phyloP scores from a whole-genome alignment of 495 filamentous ascomycete genomes.

The Hypomontagnella submonticulosa region DNA sequence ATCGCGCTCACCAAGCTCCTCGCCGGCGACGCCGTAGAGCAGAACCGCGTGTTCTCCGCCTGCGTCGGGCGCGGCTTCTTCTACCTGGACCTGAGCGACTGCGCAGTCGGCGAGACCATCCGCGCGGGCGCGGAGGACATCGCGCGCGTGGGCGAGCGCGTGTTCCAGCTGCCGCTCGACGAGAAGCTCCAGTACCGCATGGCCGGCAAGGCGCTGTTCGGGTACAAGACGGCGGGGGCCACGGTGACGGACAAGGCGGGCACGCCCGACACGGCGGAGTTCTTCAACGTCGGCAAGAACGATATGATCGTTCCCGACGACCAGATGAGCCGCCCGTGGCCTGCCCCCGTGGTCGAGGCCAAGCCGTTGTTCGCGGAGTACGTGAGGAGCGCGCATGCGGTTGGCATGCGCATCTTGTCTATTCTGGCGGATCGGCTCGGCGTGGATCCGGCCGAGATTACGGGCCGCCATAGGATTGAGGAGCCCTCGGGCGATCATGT shows the following conservation, averaged over 20 bases:
- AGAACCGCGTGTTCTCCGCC: slow-evolving; percentile 57
- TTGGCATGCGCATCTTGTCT: slow-evolving; percentile 60
- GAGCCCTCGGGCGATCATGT: slow-evolving; percentile 67
- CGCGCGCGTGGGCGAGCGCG: slow-evolving; percentile 56
- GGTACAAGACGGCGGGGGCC: slow-evolving; percentile 67
- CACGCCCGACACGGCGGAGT: slow-evolving; percentile 68
- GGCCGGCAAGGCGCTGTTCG: slow-evolving; percentile 53
- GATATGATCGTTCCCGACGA: slow-evolving; percentile 60
- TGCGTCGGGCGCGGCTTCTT: slow-evolving; percentile 71
- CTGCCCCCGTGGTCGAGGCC: slow-evolving; percentile 56
- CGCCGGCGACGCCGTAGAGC: slow-evolving; percentile 53
- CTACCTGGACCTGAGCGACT: slow-evolving; percentile 65
- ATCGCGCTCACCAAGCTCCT: slow-evolving; percentile 64
- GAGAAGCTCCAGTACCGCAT: slow-evolving; percentile 67
- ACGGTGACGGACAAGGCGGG: slow-evolving; percentile 64
- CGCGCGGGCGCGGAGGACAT: slow-evolving; percentile 58
- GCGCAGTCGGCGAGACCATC: slow-evolving; percentile 52
- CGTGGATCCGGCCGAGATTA: slow-evolving; percentile 60
- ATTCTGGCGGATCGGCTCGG: slow-evolving; percentile 63
- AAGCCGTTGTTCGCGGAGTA: slow-evolving; percentile 58
- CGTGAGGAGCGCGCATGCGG: slow-evolving; percentile 59
- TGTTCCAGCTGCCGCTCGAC: slow-evolving; percentile 62
- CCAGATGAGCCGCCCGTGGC: slow-evolving; percentile 54
- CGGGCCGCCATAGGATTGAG: slow-evolving; percentile 61
- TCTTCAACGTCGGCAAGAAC: slow-evolving; percentile 69